Evolutionary conservation across 257 asterid genomes (phyloP).

Genomic region (Prunella vulgaris): DNA sequence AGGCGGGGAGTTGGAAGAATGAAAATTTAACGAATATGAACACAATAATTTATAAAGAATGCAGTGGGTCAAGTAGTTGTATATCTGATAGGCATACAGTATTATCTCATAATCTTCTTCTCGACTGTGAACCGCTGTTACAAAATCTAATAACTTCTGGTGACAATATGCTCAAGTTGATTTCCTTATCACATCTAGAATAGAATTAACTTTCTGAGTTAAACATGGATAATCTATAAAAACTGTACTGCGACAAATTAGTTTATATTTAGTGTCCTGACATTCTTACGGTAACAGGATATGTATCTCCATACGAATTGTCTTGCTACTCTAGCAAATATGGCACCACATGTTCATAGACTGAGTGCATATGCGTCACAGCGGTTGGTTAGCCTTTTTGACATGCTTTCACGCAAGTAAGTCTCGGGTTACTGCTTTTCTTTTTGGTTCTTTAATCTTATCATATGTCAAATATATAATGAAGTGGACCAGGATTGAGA

Average conservation of each 20-base stretch:
- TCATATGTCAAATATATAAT: not conserved
- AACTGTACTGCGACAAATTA: not conserved
- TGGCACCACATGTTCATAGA: constrained; percentile 96
- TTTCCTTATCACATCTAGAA: not conserved
- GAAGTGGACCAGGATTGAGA: not conserved
- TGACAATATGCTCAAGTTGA: not conserved
- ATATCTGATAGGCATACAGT: not conserved
- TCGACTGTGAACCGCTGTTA: too few relatives aligned
- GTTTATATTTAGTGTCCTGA: constrained; percentile 16
- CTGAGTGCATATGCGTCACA: constrained; percentile 93
- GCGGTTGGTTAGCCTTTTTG: constrained; percentile 93
- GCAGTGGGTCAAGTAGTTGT: not conserved
- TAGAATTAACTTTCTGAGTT: not conserved
- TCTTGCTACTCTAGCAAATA: constrained; percentile 93
- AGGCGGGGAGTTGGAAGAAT: not conserved
- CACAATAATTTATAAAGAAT: not conserved
- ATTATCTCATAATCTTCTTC: not conserved
- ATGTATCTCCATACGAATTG: constrained; percentile 94
- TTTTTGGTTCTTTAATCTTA: not conserved
- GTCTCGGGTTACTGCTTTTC: constrained; percentile 25
- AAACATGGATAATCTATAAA: not conserved
- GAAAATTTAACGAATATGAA: not conserved
- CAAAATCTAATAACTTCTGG: not conserved
- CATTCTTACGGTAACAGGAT: constrained; percentile 57
- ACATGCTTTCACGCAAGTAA: constrained; percentile 97